Evolutionary conservation across 495 filamentous ascomycete species (phyloP).

Genomic region (Penicillium ucsense): DNA sequence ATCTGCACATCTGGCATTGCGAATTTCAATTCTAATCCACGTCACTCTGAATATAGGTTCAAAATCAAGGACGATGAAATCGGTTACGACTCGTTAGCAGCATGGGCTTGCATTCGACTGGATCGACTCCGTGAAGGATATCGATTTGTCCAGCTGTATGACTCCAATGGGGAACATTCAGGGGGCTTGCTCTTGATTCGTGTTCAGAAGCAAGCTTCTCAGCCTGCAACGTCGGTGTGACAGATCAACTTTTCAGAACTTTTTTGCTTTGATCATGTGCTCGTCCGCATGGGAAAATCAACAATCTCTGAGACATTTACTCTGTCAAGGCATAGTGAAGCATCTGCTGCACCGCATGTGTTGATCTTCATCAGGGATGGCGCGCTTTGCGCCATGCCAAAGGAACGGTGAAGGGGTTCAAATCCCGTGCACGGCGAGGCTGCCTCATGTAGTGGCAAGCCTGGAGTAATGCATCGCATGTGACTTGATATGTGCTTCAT

Average conservation of each 20-base stretch:
- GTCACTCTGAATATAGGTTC: constrained; percentile 47
- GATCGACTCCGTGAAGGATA: constrained; percentile 69
- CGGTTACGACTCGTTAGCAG: constrained; percentile 63
- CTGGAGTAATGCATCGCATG: too few species aligned
- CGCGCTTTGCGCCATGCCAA: too few species aligned
- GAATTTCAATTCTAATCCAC: constrained; percentile 4
- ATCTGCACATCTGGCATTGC: neutral
- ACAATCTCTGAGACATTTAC: too few species aligned
- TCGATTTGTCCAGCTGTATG: constrained; percentile 63
- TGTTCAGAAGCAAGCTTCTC: constrained; percentile 47
- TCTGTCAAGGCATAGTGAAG: too few species aligned
- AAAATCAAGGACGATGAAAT: constrained; percentile 79
- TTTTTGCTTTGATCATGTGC: neutral
- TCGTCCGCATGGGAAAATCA: neutral
- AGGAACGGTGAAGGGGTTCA: too few species aligned
- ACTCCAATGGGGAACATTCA: constrained; percentile 50
- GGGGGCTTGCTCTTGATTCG: constrained; percentile 60
- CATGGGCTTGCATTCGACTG: constrained; percentile 80
- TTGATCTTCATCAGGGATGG: too few species aligned
- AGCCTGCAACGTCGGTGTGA: neutral
- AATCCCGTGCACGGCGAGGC: too few species aligned
- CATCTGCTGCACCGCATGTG: too few species aligned
- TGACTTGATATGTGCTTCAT: too few species aligned
- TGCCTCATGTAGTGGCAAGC: too few species aligned
- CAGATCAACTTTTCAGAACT: constrained; percentile 2